phyloP scores from a whole-genome alignment of 106 monocot species.

The Allium fistulosum region DNA sequence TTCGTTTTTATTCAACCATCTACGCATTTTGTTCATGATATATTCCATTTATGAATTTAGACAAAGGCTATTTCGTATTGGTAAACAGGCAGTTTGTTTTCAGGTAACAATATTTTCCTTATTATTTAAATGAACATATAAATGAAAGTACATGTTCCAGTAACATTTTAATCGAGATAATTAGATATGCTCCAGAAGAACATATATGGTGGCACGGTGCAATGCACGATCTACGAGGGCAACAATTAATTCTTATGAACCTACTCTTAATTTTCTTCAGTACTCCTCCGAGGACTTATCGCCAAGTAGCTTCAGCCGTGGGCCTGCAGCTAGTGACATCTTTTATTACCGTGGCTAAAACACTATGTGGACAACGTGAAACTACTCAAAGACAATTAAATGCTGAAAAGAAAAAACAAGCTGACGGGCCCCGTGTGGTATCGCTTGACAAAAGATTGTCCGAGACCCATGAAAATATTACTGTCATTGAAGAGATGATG shows the following conservation, averaged over 20 bases:
- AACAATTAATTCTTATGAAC: neutral
- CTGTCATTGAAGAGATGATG: constrained; percentile 78
- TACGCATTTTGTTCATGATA: too few species aligned
- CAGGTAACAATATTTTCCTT: too few species aligned
- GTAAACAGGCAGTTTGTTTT: too few species aligned
- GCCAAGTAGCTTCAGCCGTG: constrained; percentile 78
- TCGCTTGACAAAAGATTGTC: constrained; percentile 82
- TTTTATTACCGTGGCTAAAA: constrained; percentile 80
- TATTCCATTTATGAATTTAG: too few species aligned
- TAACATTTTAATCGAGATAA: too few species aligned
- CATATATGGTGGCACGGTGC: too few species aligned
- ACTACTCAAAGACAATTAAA: constrained; percentile 96
- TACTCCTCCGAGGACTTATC: constrained; percentile 93
- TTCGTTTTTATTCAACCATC: too few species aligned
- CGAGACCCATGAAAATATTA: constrained; percentile 79
- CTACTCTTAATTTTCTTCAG: constrained; percentile 25
- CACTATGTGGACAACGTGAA: constrained; percentile 77
- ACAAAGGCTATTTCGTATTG: too few species aligned
- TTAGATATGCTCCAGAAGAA: too few species aligned
- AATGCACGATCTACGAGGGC: too few species aligned
- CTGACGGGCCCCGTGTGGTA: constrained; percentile 83
- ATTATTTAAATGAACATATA: too few species aligned
- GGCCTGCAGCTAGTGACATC: constrained; percentile 97
- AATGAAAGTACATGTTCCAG: too few species aligned
- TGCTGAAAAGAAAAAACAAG: constrained; percentile 90